Evolutionary conservation across 331 rosid species (phyloP).

Genomic region (Cydonia oblonga): DNA sequence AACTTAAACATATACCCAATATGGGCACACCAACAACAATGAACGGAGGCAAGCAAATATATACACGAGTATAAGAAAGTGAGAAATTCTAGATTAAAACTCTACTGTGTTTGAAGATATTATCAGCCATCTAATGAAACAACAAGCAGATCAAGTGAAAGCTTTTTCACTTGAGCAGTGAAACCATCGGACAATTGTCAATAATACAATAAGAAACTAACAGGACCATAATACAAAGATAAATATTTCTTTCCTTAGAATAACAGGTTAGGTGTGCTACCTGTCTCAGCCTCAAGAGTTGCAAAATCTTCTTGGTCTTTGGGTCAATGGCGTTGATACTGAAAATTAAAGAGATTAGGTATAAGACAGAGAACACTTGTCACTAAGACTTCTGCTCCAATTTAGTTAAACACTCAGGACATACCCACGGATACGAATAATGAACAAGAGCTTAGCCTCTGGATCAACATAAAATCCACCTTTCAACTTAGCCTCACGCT

Average conservation of each 20-base stretch:
- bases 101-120: no score
- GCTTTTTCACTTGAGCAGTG: not conserved
- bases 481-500: constrained; percentile 81
- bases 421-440: constrained; percentile 87
- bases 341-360: constrained; percentile 1
- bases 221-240: not conserved
- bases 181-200: not conserved
- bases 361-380: not conserved
- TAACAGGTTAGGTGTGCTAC: not conserved
- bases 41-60: not conserved
- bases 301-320: constrained; percentile 63
- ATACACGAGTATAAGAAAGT: no score
- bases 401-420: not conserved
- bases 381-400: rapidly evolving
- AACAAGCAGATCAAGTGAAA: not conserved
- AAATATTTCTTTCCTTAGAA: not conserved
- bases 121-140: not conserved
- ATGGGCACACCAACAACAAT: no score
- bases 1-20: no score
- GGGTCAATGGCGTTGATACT: constrained; percentile 95
- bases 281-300: constrained; percentile 84
- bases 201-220: not conserved
- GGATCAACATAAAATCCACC: constrained; percentile 95
- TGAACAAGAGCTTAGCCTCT: constrained; percentile 75
- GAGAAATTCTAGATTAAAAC: not conserved